Percentiles rank a stretch among this genome's conserved stretches.
Conservation (phyloP, 176 grass and related monocot genomes). For the Typha latifolia region DNA sequence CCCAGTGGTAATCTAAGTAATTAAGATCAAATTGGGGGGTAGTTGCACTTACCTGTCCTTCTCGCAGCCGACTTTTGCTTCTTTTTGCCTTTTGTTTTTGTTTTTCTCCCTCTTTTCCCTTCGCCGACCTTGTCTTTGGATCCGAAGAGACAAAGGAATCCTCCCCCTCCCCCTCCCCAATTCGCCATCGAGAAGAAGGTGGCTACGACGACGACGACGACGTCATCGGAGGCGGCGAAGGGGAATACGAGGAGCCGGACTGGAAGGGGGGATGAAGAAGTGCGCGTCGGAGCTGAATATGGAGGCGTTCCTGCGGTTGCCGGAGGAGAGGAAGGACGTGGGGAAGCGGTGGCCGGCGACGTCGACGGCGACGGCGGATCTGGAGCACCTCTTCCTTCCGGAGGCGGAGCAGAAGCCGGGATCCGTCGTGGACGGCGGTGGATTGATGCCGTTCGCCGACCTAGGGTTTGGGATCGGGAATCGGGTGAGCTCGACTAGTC, state of each 20-base stretch:
- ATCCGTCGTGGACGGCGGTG: too few species aligned
- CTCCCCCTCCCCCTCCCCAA: too few species aligned
- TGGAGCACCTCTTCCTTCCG: constrained; percentile 18
- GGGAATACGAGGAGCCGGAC: too few species aligned
- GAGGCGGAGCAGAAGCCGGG: not conserved
- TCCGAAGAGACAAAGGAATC: too few species aligned
- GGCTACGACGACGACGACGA: not conserved
- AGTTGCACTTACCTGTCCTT: not conserved
- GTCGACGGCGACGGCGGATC: constrained; percentile 6
- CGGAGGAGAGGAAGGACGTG: not conserved
- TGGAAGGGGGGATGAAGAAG: constrained; percentile 52
- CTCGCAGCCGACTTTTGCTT: constrained; percentile 18
- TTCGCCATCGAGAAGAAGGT: not conserved
- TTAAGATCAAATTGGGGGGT: not conserved
- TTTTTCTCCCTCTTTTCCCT: constrained; percentile 10
- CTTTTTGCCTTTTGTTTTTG: constrained; percentile 22
- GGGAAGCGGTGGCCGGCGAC: not conserved
- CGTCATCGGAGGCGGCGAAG: not conserved
- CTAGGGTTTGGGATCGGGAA: too few species aligned
- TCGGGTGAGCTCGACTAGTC: too few species aligned
- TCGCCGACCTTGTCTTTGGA: not conserved
- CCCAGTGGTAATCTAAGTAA: constrained; percentile 5
- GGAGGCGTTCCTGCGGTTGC: constrained; percentile 40
- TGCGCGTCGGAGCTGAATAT: constrained; percentile 52
- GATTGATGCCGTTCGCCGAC: too few species aligned